These are phyloP conservation scores for Juncus inflexus DNA, from an alignment of 176 grass and related monocot species.

Conservation along the genomic window DNA sequence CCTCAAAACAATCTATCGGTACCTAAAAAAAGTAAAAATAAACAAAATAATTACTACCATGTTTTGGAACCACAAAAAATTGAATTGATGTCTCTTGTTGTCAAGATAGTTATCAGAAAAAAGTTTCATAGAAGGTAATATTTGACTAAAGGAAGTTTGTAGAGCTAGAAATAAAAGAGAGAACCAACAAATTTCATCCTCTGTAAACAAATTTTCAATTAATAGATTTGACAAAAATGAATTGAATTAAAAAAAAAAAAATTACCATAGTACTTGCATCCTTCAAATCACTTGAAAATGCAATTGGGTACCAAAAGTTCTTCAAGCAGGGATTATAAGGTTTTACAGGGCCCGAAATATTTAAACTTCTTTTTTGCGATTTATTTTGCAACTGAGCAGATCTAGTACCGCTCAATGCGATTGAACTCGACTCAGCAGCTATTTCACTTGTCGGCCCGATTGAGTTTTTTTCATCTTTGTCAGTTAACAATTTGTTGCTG, in stretches of 20 bases:
- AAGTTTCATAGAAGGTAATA: no score
- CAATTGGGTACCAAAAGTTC: conserved; percentile 98
- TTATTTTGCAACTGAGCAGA: conserved; percentile 27
- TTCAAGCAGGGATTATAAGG: conserved; percentile 63
- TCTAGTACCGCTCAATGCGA: conserved; percentile 26
- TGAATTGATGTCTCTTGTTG: no score
- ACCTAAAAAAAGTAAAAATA: conserved; percentile 45
- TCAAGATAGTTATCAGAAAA: no score
- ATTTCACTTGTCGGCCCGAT: conserved; percentile 26
- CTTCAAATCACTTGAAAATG: conserved; percentile 85
- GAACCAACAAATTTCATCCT: no score
- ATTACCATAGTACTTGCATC: conserved; percentile 81
- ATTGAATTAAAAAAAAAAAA: neutral
- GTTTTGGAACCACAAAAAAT: no score
- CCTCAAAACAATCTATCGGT: conserved; percentile 93
- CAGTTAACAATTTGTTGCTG: conserved; percentile 48
- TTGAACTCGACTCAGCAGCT: conserved; percentile 37
- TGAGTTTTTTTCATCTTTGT: conserved; percentile 40
- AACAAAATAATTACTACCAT: neutral
- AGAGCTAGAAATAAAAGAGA: no score
- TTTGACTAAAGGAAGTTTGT: no score
- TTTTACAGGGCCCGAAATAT: conserved; percentile 81
- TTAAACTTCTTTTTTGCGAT: conserved; percentile 32
- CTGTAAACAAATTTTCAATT: no score
- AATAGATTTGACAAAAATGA: neutral